phyloP scores from a whole-genome alignment of 306 rosid species.

The Quercus aquifolioides region DNA sequence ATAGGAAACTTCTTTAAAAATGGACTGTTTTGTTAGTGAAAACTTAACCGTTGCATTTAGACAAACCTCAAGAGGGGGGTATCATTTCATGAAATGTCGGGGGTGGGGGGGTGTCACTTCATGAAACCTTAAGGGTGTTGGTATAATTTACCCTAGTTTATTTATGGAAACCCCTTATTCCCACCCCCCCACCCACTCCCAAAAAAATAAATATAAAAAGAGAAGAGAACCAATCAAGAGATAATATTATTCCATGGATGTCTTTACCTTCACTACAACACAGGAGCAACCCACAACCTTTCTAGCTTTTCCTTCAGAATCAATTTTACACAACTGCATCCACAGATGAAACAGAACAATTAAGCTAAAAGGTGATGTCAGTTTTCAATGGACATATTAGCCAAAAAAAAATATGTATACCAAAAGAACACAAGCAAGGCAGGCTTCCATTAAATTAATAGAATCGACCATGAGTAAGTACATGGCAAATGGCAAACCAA shows the following conservation, averaged over 20 bases:
- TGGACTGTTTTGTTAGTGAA: too few species aligned
- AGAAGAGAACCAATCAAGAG: not conserved
- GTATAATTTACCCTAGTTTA: too few species aligned
- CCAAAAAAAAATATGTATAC: not conserved
- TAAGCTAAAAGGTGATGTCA: not conserved
- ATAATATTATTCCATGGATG: not conserved
- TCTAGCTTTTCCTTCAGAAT: constrained; percentile 85
- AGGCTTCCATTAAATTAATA: not conserved
- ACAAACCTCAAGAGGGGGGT: too few species aligned
- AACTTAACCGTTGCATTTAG: too few species aligned
- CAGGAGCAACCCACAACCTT: constrained; percentile 61
- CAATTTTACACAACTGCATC: constrained; percentile 74
- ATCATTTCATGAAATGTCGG: too few species aligned
- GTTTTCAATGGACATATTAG: not conserved
- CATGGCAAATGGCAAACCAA: not conserved
- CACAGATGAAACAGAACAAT: not conserved
- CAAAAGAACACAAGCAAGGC: not conserved
- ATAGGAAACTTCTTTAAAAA: too few species aligned
- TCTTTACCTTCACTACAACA: constrained; percentile 73
- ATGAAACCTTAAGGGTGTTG: too few species aligned
- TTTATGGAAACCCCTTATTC: too few species aligned
- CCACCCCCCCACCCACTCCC: not conserved
- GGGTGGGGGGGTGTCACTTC: too few species aligned
- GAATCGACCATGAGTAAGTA: not conserved
- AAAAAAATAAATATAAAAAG: not conserved